Evolutionary conservation across 805 yeast species (phyloP).

Genomic region (Nakazawaea laoshanensis): DNA sequence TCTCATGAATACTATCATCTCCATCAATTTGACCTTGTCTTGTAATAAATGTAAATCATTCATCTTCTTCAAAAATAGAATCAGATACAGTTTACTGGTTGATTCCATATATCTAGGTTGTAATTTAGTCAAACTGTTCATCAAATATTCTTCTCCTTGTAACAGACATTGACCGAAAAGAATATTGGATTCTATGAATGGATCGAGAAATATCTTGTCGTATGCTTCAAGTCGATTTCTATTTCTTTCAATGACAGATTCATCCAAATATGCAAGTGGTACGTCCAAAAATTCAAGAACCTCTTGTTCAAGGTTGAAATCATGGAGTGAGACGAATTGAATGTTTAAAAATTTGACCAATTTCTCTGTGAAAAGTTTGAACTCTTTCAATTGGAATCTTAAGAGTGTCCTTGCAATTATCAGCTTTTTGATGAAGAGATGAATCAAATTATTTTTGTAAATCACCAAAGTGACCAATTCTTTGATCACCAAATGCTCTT

Average conservation of each 20-base stretch:
- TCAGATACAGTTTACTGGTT: slow-evolving; percentile 4
- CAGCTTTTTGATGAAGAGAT: slow-evolving; percentile 4
- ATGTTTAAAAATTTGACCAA: neutral
- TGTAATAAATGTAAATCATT: slow-evolving; percentile 3
- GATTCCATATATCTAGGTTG: slow-evolving; percentile 2
- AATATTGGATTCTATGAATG: slow-evolving; percentile 7
- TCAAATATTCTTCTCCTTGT: neutral
- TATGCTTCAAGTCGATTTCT: neutral
- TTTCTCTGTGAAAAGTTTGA: neutral
- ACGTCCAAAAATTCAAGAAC: slow-evolving; percentile 1
- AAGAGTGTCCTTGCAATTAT: neutral
- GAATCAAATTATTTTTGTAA: slow-evolving; percentile 8
- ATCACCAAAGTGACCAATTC: slow-evolving; percentile 3
- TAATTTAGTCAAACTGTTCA: neutral
- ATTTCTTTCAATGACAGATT: neutral
- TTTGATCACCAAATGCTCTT: neutral
- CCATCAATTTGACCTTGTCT: no score
- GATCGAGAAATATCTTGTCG: slow-evolving; percentile 1
- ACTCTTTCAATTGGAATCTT: neutral
- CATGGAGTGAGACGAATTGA: slow-evolving; percentile 3
- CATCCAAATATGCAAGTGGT: neutral
- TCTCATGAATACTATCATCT: slow-evolving; percentile 1
- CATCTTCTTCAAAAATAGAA: slow-evolving; percentile 1
- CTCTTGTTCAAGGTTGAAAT: slow-evolving; percentile 1
- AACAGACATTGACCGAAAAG: slow-evolving; percentile 2